Evolutionary conservation across 192 early-diverging fungal genomes (phyloP).

Genomic region (Entomortierella parvispora): DNA sequence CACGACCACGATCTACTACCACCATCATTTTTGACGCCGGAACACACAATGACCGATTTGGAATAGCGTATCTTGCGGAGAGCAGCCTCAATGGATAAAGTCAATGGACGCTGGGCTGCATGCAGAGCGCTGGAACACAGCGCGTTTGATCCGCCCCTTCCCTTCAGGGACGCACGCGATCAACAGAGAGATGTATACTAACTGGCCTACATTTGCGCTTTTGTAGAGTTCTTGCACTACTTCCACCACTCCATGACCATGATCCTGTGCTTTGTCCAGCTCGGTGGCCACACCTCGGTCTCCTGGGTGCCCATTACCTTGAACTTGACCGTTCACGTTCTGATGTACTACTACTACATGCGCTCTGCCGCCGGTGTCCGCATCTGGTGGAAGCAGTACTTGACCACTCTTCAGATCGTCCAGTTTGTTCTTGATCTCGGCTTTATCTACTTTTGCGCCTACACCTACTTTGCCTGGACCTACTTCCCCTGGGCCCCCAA

Average conservation of each 20-base stretch:
- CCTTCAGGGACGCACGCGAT: too few species aligned
- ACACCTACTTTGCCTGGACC: conserved; percentile 74
- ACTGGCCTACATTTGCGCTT: too few species aligned
- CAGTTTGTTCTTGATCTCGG: conserved; percentile 89
- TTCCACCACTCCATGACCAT: conserved; percentile 92
- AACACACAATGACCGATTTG: too few species aligned
- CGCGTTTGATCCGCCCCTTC: too few species aligned
- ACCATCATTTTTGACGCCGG: too few species aligned
- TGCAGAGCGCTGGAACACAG: too few species aligned
- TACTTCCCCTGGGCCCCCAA: conserved; percentile 68
- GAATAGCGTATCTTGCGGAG: too few species aligned
- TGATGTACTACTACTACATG: conserved; percentile 92
- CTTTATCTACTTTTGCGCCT: conserved; percentile 86
- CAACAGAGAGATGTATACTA: too few species aligned
- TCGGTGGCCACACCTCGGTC: conserved; percentile 74
- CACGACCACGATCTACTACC: not conserved
- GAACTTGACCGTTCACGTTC: conserved; percentile 85
- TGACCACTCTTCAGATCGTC: conserved; percentile 87
- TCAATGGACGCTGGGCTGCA: too few species aligned
- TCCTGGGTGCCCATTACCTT: conserved; percentile 82
- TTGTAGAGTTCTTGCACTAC: conserved; percentile 87
- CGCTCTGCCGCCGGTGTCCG: conserved; percentile 73
- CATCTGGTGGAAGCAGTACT: conserved; percentile 92
- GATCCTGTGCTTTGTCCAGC: conserved; percentile 84
- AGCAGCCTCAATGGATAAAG: too few species aligned